Evolutionary conservation across 192 early-diverging fungal genomes (phyloP).

Genomic region (Coemansia sp.): DNA sequence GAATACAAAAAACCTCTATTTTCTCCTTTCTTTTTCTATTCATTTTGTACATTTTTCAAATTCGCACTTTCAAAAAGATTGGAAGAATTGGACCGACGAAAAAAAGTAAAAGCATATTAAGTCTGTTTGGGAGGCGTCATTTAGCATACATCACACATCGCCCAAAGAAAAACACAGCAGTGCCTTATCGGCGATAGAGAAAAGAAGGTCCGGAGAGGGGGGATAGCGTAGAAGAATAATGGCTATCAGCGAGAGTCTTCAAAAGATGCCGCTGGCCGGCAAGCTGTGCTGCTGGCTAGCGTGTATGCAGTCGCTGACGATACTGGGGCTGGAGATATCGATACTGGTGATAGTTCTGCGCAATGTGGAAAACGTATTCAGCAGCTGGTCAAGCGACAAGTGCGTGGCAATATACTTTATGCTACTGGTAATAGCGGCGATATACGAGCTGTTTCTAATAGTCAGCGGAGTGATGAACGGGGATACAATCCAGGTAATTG

Average conservation of each 20-base stretch:
- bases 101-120: not conserved
- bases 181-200: no score
- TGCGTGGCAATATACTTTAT: slow-evolving; percentile 56
- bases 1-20: not conserved
- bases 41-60: slow-evolving; percentile 5
- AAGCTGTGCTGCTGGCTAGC: slow-evolving; percentile 46
- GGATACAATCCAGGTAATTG: slow-evolving; percentile 54
- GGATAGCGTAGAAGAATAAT: slow-evolving; percentile 11
- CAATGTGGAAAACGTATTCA: slow-evolving; percentile 50
- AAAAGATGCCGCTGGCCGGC: slow-evolving; percentile 51
- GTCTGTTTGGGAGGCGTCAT: no score
- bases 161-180: no score
- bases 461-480: slow-evolving; percentile 49
- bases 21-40: not conserved
- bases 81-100: not conserved
- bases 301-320: slow-evolving; percentile 28
- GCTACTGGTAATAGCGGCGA: slow-evolving; percentile 38
- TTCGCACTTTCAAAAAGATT: not conserved
- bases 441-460: slow-evolving; percentile 47
- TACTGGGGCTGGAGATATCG: slow-evolving; percentile 41
- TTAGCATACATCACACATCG: not conserved
- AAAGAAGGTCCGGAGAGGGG: no score
- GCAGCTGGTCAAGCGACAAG: slow-evolving; percentile 53
- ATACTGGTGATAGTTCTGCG: slow-evolving; percentile 45
- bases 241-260: slow-evolving; percentile 54